Evolutionary conservation across 2,329 filamentous ascomycete species (phyloP), one percentile per base, ranked within the genome.

Genomic region (Dothidotthia symphoricarpi): DNA sequence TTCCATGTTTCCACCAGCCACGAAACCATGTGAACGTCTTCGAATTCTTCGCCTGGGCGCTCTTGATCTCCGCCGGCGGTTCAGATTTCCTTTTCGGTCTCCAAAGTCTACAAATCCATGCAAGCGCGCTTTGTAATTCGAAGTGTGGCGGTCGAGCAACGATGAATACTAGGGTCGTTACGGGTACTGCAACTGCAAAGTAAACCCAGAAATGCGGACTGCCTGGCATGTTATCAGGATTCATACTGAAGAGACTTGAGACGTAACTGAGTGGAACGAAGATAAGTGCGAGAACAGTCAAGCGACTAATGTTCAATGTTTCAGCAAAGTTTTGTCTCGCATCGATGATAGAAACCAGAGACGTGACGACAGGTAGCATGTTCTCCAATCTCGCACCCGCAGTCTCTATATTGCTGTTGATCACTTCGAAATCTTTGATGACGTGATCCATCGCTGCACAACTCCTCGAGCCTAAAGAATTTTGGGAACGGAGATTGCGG

Each of bases 201-300:
- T 53, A 57, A 2, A 57, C 27, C 53, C 53, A 57, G 28, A 58
- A 55, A 2, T 24, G 13, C 6, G n/a, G 6, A 7, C 36, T 34
- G 1, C 49, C 47, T 2, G 49, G 51, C 16, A 30, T 15, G 27
- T 34, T 27, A 12, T 44, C 24, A 1, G 24, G 16, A 28, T 38
- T 48, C 54, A 59, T 58, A 30, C 53, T 57, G 34, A 58, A 57
- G 2, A 57, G 17, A 33, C 50, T 48, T 1, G 51, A 42, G 0
- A 53, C 31, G 33, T 41, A 57, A 1, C 31, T 53, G 25, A 55
- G 29, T 0, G 55, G 55, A 2, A 59, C 45, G 26, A 59, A 57
- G 2, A 57, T 28, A 10, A 59, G 35, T 2, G 52, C 53, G 6
- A 57, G 38, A 16, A 51, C 28, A 2, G 55, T 59, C 22, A 59